Evolutionary conservation across 345 rosid genomes (phyloP).

Genomic region (Barbarea vulgaris): DNA sequence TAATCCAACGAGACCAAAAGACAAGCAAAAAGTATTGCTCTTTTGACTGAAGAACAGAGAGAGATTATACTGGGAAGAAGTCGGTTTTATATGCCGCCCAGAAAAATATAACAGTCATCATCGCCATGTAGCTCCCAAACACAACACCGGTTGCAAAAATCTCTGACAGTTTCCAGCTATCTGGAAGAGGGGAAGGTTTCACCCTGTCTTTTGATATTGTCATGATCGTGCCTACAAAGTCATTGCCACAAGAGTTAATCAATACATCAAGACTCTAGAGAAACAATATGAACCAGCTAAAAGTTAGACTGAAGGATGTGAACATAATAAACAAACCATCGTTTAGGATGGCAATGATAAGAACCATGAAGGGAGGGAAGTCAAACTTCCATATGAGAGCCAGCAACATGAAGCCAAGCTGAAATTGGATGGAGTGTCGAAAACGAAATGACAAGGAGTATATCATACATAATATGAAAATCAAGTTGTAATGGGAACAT

Average conservation of each 20-base stretch:
- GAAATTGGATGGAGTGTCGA: conserved; percentile 16
- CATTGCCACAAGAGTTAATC: conserved; percentile 19
- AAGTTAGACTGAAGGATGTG: background rate
- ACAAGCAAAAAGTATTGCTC: background rate
- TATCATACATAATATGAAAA: background rate
- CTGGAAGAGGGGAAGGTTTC: conserved; percentile 98
- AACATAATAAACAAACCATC: conserved; percentile 65
- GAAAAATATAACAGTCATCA: conserved; percentile 98
- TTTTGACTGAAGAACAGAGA: background rate
- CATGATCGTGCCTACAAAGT: conserved; percentile 87
- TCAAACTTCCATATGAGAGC: conserved; percentile 98
- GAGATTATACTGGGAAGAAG: conserved; percentile 78
- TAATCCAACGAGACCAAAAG: background rate
- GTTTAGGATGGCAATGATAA: conserved; percentile 93
- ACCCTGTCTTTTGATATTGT: conserved; percentile 98
- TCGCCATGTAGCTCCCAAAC: conserved; percentile 93
- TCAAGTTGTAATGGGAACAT: conserved; percentile 7
- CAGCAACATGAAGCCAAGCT: conserved; percentile 98
- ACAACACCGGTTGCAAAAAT: conserved; percentile 88
- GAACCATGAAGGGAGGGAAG: conserved; percentile 99
- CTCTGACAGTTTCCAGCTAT: conserved; percentile 98
- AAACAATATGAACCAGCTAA: background rate
- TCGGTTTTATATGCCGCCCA: conserved; percentile 94
- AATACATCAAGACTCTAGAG: background rate
- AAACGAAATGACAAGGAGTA: conserved; percentile 7